Base-by-base conservation (phyloP, 2,329 filamentous ascomycete species). In the Paradendryphiella salina region DNA sequence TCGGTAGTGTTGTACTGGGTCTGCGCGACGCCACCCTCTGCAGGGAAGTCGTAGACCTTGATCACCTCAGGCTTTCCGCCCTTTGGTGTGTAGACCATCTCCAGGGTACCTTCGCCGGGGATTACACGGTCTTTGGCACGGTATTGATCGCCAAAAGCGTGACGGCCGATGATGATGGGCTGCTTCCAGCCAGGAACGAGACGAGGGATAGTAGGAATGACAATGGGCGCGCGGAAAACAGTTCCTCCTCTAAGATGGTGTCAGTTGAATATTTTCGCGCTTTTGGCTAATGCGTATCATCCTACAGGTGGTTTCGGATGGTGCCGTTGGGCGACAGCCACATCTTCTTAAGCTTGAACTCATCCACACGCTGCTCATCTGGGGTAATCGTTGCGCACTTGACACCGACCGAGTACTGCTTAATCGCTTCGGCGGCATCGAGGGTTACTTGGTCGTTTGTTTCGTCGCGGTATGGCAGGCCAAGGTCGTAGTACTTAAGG, bases 271-370 rank as follows among this genome's bases (percentile, higher is more conserved):
- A 8, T 8, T 26, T 3, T 18, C 33, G n/a, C 18, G 20, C 9
- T 13, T 5, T 36, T 9, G 5, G 2, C 15, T 6, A 28, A 2
- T 11, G 37, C n/a, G 63, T 11, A 21, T 21, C 77, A 21, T 21
- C 77, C 65, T 73, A 80, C 75, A 86, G 79, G 66, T 80, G 79
- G 75, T 87, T 87, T 69, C 84, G 77, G 72, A 87, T 86, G 56
- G 85, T 99, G 73, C 94, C 94, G 76, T 99, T 99, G 71, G 94
- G 94, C 49, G 90, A 96, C 52, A 97, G 83, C 94, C 94, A 99
- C 94, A 97, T 97, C 81, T 97, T 87, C 88, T 97, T 99, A 66
- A 99, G 84, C 74, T 96, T 92, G 78, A 97, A 99, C 79, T 97
- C 94, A 81, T 97, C 84, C 23, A 99, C 93, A 74, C 94, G 88